These are phyloP conservation scores for Tylopilus cervinicoccineus DNA, from an alignment of 768 basidiomycete species.

Conservation along the genomic window DNA sequence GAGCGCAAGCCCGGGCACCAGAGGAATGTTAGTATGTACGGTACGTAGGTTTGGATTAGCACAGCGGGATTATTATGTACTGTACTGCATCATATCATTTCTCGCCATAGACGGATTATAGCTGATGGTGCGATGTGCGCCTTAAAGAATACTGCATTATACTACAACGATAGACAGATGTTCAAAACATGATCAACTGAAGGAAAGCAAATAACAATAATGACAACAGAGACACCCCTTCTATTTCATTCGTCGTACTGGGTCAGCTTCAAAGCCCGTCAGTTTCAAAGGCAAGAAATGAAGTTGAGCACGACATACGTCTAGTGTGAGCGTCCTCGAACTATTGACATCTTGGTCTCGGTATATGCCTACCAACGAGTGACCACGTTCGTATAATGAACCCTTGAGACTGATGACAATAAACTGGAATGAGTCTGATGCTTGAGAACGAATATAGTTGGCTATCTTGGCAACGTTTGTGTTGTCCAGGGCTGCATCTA, in stretches of 20 bases:
- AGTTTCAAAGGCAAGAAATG: constrained; percentile 1
- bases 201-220: constrained; percentile 25
- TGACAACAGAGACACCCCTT: constrained; percentile 3
- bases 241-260: constrained; percentile 25
- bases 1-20: too few relatives aligned
- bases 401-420: constrained; percentile 97
- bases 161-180: neutral
- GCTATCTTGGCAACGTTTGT: constrained; percentile 98
- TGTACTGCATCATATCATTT: too few relatives aligned
- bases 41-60: too few relatives aligned
- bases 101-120: too few relatives aligned
- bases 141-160: neutral
- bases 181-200: constrained; percentile 5
- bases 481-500: constrained; percentile 96
- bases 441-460: constrained; percentile 83
- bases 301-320: constrained; percentile 47
- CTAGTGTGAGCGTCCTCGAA: constrained; percentile 86
- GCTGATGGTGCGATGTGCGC: too few relatives aligned
- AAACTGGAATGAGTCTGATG: constrained; percentile 87
- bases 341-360: constrained; percentile 93
- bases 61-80: too few relatives aligned
- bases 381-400: constrained; percentile 85
- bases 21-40: too few relatives aligned
- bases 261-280: constrained; percentile 20
- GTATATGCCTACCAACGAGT: constrained; percentile 91